Conservation (phyloP, 1,139 yeast species). For the Lodderomyces parapsilosis region DNA sequence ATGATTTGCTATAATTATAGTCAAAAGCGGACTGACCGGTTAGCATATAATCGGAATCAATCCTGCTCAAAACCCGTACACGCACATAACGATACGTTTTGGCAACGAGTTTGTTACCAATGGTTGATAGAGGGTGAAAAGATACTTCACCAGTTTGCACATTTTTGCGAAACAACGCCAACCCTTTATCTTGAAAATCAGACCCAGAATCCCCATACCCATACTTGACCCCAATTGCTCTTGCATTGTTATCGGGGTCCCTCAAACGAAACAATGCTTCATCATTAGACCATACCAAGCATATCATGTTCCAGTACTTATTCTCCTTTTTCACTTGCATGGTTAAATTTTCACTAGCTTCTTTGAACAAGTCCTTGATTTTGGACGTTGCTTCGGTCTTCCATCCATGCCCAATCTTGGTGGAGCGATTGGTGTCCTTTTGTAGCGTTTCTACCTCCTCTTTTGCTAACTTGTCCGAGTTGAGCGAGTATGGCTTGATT, state of each 20-base stretch:
- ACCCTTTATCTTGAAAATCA: conserved; percentile 66
- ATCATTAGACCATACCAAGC: conserved; percentile 49
- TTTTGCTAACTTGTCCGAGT: conserved; percentile 54
- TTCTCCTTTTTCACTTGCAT: conserved; percentile 63
- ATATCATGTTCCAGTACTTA: conserved; percentile 68
- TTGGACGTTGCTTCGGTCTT: conserved; percentile 66
- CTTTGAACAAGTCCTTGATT: conserved; percentile 51
- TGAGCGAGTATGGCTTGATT: conserved; percentile 78
- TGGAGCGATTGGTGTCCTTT: conserved; percentile 19
- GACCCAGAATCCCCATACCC: conserved; percentile 95
- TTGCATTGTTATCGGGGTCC: conserved; percentile 47
- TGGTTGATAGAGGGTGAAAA: conserved; percentile 29
- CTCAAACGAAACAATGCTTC: conserved; percentile 75
- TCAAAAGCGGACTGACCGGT: conserved; percentile 47
- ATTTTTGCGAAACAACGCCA: conserved; percentile 59
- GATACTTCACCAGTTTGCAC: conserved; percentile 32
- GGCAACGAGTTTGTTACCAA: conserved; percentile 17
- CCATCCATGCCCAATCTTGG: conserved; percentile 77
- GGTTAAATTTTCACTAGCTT: conserved; percentile 51
- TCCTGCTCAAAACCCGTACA: conserved; percentile 53
- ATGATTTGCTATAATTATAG: conserved; percentile 19
- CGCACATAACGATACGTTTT: conserved; percentile 44
- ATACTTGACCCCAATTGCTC: conserved; percentile 72
- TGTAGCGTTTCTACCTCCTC: conserved; percentile 12
- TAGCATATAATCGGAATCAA: conserved; percentile 40